Evolutionary conservation across 495 filamentous ascomycete species (phyloP).

Genomic region (Podospora appendiculata): DNA sequence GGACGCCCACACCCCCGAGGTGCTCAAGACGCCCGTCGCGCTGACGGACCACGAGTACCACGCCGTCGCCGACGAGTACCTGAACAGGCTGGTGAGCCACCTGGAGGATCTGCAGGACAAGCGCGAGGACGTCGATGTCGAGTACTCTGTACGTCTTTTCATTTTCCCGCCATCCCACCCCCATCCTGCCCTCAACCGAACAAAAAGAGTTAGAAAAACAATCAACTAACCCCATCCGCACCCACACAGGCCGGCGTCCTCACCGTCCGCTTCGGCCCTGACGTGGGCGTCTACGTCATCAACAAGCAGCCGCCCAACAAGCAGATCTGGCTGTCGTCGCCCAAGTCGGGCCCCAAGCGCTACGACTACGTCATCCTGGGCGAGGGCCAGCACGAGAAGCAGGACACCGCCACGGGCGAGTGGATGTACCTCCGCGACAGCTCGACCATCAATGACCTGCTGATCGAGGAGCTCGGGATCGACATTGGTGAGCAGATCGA

Average conservation of each 20-base stretch:
- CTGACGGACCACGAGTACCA: slow-evolving; percentile 39
- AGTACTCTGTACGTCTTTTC: slow-evolving; percentile 41
- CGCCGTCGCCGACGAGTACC: slow-evolving; percentile 37
- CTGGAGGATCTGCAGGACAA: slow-evolving; percentile 59
- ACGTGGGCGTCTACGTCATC: slow-evolving; percentile 74
- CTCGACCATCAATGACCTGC: slow-evolving; percentile 59
- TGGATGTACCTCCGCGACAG: slow-evolving; percentile 89
- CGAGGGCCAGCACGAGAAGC: slow-evolving; percentile 66
- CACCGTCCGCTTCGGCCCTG: slow-evolving; percentile 52
- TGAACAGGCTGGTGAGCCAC: slow-evolving; percentile 55
- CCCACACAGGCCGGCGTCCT: slow-evolving; percentile 68
- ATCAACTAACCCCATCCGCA: too few relatives aligned
- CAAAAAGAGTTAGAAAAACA: not conserved
- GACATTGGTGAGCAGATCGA: slow-evolving; percentile 15
- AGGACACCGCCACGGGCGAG: slow-evolving; percentile 56
- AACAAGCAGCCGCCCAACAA: slow-evolving; percentile 98
- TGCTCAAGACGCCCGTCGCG: slow-evolving; percentile 18
- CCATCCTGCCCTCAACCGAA: not conserved
- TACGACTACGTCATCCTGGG: slow-evolving; percentile 75
- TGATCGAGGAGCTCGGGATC: slow-evolving; percentile 62
- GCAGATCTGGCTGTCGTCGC: slow-evolving; percentile 95
- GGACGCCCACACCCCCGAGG: slow-evolving; percentile 8
- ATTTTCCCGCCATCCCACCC: slow-evolving; percentile 12
- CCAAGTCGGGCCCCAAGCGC: slow-evolving; percentile 83
- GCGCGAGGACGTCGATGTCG: slow-evolving; percentile 57